These are phyloP conservation scores for Globisporangium orthogonon DNA, from an alignment of 352 stramenopile species.

Conservation along the genomic window DNA sequence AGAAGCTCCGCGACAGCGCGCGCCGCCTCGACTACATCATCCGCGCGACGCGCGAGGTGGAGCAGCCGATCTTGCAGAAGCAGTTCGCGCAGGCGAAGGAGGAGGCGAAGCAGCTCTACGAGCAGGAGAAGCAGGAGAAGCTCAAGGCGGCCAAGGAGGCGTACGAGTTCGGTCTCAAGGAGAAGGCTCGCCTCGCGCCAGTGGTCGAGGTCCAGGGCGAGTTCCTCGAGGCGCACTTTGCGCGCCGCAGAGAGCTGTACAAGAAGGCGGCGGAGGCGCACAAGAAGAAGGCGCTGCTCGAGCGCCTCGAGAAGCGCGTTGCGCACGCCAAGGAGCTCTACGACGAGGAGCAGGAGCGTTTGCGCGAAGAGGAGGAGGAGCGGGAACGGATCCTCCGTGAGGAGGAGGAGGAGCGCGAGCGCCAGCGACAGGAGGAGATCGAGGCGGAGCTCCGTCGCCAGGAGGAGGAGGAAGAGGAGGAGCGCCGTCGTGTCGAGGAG, in stretches of 20 bases:
- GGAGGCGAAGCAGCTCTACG: slow-evolving; percentile 46
- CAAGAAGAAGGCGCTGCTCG: slow-evolving; percentile 81
- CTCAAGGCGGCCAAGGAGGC: slow-evolving; percentile 76
- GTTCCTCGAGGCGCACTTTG: slow-evolving; percentile 78
- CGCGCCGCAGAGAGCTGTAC: slow-evolving; percentile 77
- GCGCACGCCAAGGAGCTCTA: slow-evolving; percentile 56
- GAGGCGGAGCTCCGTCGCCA: slow-evolving; percentile 60
- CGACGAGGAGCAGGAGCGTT: slow-evolving; percentile 58
- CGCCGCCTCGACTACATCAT: slow-evolving; percentile 95
- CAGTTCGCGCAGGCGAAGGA: slow-evolving; percentile 77
- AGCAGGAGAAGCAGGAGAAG: slow-evolving; percentile 81
- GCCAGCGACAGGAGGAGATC: slow-evolving; percentile 49
- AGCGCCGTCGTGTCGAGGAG: slow-evolving; percentile 34
- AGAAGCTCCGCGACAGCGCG: slow-evolving; percentile 89
- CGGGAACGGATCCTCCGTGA: slow-evolving; percentile 46
- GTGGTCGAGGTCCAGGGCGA: slow-evolving; percentile 66
- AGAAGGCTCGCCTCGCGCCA: slow-evolving; percentile 70
- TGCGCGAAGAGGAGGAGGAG: slow-evolving; percentile 62
- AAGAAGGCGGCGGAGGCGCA: slow-evolving; percentile 79
- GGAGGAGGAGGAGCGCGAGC: slow-evolving; percentile 52
- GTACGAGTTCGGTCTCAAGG: slow-evolving; percentile 87
- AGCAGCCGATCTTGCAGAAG: slow-evolving; percentile 89
- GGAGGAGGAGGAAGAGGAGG: slow-evolving; percentile 50
- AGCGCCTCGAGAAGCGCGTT: slow-evolving; percentile 58
- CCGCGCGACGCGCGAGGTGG: slow-evolving; percentile 94